Evolutionary conservation across 2,329 filamentous ascomycete species (phyloP).

Genomic region (Fusarium sp.): DNA sequence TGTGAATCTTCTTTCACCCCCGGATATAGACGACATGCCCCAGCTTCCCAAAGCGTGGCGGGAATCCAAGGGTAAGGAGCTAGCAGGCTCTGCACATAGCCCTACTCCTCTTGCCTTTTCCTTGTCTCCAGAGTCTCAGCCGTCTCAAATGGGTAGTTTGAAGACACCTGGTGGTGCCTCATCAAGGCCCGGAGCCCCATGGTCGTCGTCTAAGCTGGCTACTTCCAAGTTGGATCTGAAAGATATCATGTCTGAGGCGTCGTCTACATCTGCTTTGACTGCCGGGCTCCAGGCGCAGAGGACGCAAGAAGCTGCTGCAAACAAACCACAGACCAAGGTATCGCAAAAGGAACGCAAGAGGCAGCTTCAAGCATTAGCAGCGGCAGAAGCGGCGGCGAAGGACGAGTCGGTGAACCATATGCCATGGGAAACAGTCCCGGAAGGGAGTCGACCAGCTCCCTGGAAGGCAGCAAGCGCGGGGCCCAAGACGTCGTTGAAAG

Average conservation of each 20-base stretch:
- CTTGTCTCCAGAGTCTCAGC: constrained; percentile 31
- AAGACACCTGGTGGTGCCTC: background rate
- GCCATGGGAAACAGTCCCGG: constrained; percentile 58
- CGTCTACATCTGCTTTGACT: constrained; percentile 64
- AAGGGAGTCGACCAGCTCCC: constrained; percentile 60
- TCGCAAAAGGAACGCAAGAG: constrained; percentile 95
- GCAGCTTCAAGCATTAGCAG: constrained; percentile 75
- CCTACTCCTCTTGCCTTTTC: constrained; percentile 29
- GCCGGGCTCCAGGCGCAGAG: constrained; percentile 65
- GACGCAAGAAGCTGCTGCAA: constrained; percentile 51
- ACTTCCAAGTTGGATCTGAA: constrained; percentile 77
- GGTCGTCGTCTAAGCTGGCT: constrained; percentile 63
- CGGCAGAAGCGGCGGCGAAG: constrained; percentile 54
- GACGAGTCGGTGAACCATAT: constrained; percentile 47
- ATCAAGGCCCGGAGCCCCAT: constrained; percentile 55
- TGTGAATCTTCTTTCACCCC: constrained; percentile 30
- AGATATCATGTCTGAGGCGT: constrained; percentile 76
- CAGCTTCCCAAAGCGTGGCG: constrained; percentile 48
- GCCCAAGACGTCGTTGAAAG: constrained; percentile 62
- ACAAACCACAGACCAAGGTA: constrained; percentile 67
- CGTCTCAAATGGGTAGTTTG: constrained; percentile 7
- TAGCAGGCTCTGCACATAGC: constrained; percentile 23
- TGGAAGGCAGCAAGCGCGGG: constrained; percentile 72
- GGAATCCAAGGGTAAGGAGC: constrained; percentile 43
- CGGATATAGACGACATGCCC: constrained; percentile 45